Conservation (phyloP, 1,284 basidiomycete genomes). For the Fomitopsis betulina region DNA sequence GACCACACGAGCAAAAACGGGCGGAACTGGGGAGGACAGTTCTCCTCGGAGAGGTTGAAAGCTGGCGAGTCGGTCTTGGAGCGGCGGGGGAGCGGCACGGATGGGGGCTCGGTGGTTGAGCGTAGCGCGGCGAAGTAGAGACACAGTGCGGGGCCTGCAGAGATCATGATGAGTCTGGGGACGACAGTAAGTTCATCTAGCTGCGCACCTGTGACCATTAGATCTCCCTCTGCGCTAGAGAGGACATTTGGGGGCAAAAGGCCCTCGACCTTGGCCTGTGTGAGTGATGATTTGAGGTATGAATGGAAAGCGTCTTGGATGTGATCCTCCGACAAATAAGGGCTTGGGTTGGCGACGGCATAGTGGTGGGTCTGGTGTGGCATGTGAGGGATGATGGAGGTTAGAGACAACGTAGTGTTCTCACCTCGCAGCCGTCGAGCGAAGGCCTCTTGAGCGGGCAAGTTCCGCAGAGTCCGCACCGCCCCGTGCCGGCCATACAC, state of each 20-base stretch:
- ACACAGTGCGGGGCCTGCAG: slow-evolving; percentile 56
- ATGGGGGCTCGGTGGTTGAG: slow-evolving; percentile 57
- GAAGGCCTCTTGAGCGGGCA: background rate
- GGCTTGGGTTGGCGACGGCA: background rate
- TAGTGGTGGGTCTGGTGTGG: background rate
- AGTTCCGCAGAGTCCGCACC: background rate
- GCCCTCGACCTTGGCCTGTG: slow-evolving; percentile 69
- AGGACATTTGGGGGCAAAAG: slow-evolving; percentile 67
- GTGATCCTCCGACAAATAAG: slow-evolving; percentile 48
- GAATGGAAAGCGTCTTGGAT: slow-evolving; percentile 75
- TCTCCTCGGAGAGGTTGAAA: slow-evolving; percentile 44
- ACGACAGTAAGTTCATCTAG: background rate
- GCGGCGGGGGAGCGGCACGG: slow-evolving; percentile 49
- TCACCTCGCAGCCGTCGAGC: background rate
- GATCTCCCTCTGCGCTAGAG: slow-evolving; percentile 69
- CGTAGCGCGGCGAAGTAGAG: slow-evolving; percentile 67
- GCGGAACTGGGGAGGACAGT: slow-evolving; percentile 58
- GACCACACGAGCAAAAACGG: slow-evolving; percentile 73
- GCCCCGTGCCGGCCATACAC: background rate
- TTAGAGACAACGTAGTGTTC: background rate
- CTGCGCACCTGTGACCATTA: slow-evolving; percentile 73
- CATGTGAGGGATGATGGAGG: background rate
- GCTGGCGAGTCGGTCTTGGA: slow-evolving; percentile 30
- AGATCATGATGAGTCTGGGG: background rate
- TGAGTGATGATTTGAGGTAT: slow-evolving; percentile 72